These are phyloP conservation scores for Rhizoclosmatium globosum DNA, from an alignment of 192 early-diverging fungal species.

Conservation along the genomic window DNA sequence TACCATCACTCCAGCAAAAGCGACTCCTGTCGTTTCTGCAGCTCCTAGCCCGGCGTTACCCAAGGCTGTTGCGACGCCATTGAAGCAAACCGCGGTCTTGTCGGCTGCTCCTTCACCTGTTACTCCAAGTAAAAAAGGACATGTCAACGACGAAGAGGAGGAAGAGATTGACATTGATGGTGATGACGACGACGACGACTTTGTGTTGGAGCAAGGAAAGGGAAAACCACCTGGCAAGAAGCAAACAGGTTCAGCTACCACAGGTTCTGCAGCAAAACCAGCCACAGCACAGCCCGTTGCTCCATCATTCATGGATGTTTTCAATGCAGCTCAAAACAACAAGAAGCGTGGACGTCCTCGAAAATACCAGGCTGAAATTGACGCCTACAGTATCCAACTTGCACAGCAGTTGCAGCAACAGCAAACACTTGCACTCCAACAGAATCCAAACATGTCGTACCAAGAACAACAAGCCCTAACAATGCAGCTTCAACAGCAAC, in stretches of 20 bases:
- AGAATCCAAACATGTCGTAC: conserved; percentile 14
- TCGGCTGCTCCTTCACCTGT: neutral
- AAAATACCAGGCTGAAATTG: conserved; percentile 5
- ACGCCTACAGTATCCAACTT: conserved; percentile 15
- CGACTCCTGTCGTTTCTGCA: neutral
- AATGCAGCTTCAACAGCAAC: conserved; percentile 11
- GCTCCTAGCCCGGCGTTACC: neutral
- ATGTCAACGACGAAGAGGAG: conserved; percentile 19
- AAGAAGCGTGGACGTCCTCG: conserved; percentile 32
- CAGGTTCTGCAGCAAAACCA: neutral
- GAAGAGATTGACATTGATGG: conserved; percentile 33
- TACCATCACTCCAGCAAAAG: neutral
- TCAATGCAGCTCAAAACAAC: neutral
- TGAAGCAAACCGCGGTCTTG: neutral
- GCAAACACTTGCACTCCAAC: conserved; percentile 13
- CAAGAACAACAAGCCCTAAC: conserved; percentile 2
- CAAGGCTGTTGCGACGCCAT: neutral
- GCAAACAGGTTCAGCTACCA: neutral
- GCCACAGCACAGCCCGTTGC: neutral
- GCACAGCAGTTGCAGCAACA: conserved; percentile 27
- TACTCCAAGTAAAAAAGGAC: neutral
- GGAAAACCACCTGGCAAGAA: neutral
- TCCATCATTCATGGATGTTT: conserved; percentile 12
- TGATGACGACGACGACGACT: conserved; percentile 36
- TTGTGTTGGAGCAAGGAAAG: conserved; percentile 11